Percentiles rank a stretch among this genome's conserved stretches.
phyloP scores from a whole-genome alignment of 2,329 filamentous ascomycete genomes.

The Penicillium sp. region DNA sequence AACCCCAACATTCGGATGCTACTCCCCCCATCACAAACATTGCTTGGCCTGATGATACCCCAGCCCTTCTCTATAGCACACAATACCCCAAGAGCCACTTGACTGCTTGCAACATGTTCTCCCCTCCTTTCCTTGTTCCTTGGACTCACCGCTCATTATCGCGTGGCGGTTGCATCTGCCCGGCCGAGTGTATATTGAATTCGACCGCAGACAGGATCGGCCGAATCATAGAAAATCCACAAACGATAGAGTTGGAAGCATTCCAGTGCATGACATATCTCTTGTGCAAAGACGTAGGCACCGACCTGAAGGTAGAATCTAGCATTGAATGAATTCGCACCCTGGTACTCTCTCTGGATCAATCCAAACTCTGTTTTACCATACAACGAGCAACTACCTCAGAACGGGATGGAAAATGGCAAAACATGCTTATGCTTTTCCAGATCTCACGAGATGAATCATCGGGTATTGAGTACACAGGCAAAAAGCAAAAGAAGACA shows the following conservation, averaged over 20 bases:
- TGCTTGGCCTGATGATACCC: conserved; percentile 9
- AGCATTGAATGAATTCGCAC: no score
- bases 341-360: no score
- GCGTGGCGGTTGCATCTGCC: not conserved
- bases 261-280: not conserved
- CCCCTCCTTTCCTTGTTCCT: not conserved
- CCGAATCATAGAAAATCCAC: no score
- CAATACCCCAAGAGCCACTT: conserved; percentile 1
- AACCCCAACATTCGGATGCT: not conserved
- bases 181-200: not conserved
- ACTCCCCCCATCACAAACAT: not conserved
- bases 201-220: not conserved
- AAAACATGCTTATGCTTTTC: not conserved
- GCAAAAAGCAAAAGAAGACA: not conserved
- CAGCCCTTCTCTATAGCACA: not conserved
- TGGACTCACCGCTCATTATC: not conserved
- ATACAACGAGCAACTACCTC: not conserved
- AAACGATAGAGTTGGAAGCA: not conserved
- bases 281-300: not conserved
- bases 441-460: not conserved
- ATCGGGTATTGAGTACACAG: conserved; percentile 1
- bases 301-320: no score
- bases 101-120: not conserved
- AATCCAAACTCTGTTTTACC: not conserved
- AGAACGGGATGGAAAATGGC: not conserved